Conservation (phyloP, 2,329 filamentous ascomycete species). For the Apiospora hydei region DNA sequence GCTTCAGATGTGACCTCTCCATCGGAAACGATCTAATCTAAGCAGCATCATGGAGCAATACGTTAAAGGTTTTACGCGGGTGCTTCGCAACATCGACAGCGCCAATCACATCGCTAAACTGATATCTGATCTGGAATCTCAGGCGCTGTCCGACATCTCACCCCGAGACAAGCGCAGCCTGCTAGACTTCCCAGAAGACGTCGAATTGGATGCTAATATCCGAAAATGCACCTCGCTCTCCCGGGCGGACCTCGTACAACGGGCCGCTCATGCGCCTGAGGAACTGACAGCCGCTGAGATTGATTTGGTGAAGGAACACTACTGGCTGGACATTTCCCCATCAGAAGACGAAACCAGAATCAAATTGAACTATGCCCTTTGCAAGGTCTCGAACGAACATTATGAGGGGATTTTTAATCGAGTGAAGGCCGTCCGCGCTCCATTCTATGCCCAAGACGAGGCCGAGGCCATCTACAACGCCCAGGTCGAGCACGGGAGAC, state of each 20-base stretch:
- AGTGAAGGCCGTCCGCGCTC: not conserved
- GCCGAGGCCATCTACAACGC: not conserved
- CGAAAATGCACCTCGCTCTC: not conserved
- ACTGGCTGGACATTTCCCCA: not conserved
- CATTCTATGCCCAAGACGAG: conserved; percentile 2
- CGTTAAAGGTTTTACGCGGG: not conserved
- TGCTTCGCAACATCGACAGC: not conserved
- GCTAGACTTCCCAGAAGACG: conserved; percentile 5
- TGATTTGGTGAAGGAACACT: not conserved
- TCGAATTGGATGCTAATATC: not conserved
- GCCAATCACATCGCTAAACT: not conserved
- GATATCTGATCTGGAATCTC: not conserved
- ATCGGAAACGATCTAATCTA: not conserved
- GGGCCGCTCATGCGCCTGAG: not conserved
- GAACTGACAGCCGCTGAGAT: not conserved
- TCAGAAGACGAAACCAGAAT: too few relatives aligned
- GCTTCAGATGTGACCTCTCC: too few relatives aligned
- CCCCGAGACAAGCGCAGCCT: not conserved
- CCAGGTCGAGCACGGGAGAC: not conserved
- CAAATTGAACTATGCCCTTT: too few relatives aligned
- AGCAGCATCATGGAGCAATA: not conserved
- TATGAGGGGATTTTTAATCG: not conserved
- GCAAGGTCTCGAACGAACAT: not conserved
- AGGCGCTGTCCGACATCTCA: not conserved
- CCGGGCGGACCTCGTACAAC: not conserved